Base-by-base conservation (phyloP, 208 protist genomes). In the Acanthamoeba castellanii region DNA sequence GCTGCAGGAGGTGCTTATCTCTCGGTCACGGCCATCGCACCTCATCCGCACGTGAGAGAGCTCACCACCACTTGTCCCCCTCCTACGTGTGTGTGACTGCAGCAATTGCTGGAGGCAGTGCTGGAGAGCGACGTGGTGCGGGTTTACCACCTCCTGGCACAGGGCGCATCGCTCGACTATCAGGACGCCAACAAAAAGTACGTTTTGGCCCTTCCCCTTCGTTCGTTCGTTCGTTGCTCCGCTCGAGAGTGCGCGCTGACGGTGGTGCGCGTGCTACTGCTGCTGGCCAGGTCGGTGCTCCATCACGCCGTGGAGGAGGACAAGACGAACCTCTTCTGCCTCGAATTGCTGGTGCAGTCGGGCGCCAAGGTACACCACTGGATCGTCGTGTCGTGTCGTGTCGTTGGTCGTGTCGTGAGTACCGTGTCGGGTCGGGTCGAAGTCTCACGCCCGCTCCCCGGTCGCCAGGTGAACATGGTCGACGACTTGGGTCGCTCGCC, bases 311-410 rank as follows among this genome's bases (percentile, higher is more conserved):
- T 89, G 27, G 34, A 14, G 9, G 50, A 89, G 52, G 81, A 18
- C 81, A 89, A 89, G 81, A 89, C 81, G 27, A 89, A 89, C 27
- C 81, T 89, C 81, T 89, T 89, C 50, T 89, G 81, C 30, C 52
- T 89, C 27, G 81, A 89, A 34, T 42, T 89, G 47, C 81, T 89
- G 27, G 52, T 89, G 16, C 81, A 89, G 34, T 32, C 52, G 6
- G 81, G 81, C 25, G 81, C 81, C 50, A 89, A 89, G 34, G 81
- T 89, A 32, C n/a, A 34, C 32, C 32, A 8, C 8, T 18, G 1
- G 68, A 13, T 2, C 66, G 61, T 70, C n/a, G 11, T 74, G 11
- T n/a, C 13, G 25, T n/a, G 32, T 74, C 16, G 45, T 11, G 45
- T 47, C 57, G 57, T 64, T n/a, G n/a, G n/a, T n/a, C n/a, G n/a